Base-by-base conservation (phyloP, 208 protist species). In the Endotrypanum monterogeii region DNA sequence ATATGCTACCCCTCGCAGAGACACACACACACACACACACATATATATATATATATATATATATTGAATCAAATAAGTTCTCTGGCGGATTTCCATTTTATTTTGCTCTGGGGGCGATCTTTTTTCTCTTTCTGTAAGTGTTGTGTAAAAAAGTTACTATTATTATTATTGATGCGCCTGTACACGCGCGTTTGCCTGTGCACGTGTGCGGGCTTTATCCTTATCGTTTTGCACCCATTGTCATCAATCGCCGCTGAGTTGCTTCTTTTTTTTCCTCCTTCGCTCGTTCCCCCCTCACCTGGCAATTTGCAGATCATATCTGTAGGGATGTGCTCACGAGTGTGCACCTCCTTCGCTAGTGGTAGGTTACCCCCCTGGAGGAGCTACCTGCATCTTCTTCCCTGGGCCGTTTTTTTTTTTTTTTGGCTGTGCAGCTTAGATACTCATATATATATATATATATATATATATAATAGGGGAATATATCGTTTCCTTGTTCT, bases 391-490 rank as follows among this genome's bases (percentile, higher is more conserved):
- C 44, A 4, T 6, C 35, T 46, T 63, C 28, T 30, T 54, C 32
- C 25, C 3, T 1, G 50, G 3, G 4, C 16, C 8, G 7, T 16
- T 11, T 16, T n/a, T 52, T 28, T 51, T 23, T 51, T 25, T 25
- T 23, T 51, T n/a, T 46, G 11, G 41, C 18, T 52, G 35, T 46
- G 30, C 35, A 28, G 58, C n/a, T 63, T 18, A 28, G 35, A 60
- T 60, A 11, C 30, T 3, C 55, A 60, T 69, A 3, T n/a, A 69
- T 69, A 30, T 69, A 69, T 69, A 32, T 18, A 69, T 69, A 69
- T 37, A 55, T n/a, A 30, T 35, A 18, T 55, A 44, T 20, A n/a
- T n/a, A n/a, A n/a, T n/a, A n/a, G n/a, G n/a, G 41, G 41, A 9
- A 55, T 69, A 44, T 25, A 16, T 30, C 16, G 18, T 69, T 41